These are phyloP conservation scores for Podila minutissima DNA, from an alignment of 192 early-diverging fungal species.

Conservation along the genomic window DNA sequence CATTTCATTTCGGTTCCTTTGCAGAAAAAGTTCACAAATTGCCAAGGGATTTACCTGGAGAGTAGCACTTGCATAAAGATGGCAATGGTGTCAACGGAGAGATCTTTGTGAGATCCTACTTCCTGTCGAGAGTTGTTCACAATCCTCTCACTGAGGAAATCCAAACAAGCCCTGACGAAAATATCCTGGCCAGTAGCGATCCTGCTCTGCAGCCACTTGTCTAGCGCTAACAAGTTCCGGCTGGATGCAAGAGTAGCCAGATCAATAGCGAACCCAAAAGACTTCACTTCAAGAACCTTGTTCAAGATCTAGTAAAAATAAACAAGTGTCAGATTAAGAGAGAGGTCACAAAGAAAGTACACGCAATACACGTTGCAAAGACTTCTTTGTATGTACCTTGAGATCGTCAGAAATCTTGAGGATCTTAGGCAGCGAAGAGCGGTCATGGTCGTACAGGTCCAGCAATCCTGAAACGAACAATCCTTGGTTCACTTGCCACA, in stretches of 20 bases:
- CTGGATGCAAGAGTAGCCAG: conserved; percentile 82
- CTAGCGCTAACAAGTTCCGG: conserved; percentile 81
- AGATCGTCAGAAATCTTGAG: conserved; percentile 85
- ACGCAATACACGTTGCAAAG: not conserved
- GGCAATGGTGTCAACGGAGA: conserved; percentile 73
- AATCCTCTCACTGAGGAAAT: conserved; percentile 78
- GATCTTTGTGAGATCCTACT: conserved; percentile 41
- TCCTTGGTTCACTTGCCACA: conserved; percentile 74
- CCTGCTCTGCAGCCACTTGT: conserved; percentile 86
- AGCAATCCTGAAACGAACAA: conserved; percentile 72
- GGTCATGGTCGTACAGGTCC: conserved; percentile 79
- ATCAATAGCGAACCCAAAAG: conserved; percentile 79
- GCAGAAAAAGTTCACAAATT: not conserved
- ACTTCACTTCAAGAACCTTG: conserved; percentile 73
- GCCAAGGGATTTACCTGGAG: conserved; percentile 49
- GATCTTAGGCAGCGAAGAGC: conserved; percentile 62
- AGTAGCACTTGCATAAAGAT: conserved; percentile 75
- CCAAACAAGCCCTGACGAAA: conserved; percentile 78
- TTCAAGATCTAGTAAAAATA: conserved; percentile 65
- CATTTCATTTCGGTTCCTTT: too few species aligned
- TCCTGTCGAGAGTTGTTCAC: conserved; percentile 56
- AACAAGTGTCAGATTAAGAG: not conserved
- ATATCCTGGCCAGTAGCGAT: conserved; percentile 67
- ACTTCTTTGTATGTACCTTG: conserved; percentile 57
- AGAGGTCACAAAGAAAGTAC: not conserved